Conservation (phyloP, 352 stramenopile species). For the Globisporangium cystogenes region DNA sequence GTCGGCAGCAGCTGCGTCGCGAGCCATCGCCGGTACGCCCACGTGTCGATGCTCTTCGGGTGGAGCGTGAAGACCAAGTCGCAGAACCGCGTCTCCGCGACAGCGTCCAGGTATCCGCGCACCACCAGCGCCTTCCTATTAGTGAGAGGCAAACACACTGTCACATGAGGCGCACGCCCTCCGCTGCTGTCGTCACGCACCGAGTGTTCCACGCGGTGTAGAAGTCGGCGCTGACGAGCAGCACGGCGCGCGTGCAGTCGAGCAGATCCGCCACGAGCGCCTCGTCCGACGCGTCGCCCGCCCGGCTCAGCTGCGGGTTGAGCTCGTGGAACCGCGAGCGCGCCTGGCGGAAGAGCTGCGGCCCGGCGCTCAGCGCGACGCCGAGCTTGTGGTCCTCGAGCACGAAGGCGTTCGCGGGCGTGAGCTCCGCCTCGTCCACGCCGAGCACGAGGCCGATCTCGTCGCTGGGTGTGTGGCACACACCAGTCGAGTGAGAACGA, state of each 20-base stretch:
- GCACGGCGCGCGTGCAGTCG: constrained; percentile 48
- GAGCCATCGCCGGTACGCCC: constrained; percentile 70
- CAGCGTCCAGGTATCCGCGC: constrained; percentile 26
- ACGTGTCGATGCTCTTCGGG: constrained; percentile 85
- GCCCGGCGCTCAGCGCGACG: constrained; percentile 48
- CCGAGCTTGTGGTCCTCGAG: constrained; percentile 76
- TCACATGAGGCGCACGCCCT: too few relatives aligned
- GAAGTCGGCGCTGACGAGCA: constrained; percentile 78
- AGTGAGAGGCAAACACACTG: too few relatives aligned
- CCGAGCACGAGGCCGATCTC: constrained; percentile 71
- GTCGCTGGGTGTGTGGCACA: constrained; percentile 29
- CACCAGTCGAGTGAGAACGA: neutral
- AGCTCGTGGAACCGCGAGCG: constrained; percentile 46
- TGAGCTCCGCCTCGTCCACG: constrained; percentile 35
- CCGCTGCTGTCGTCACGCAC: too few relatives aligned
- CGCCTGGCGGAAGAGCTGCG: constrained; percentile 47
- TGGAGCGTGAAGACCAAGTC: constrained; percentile 73
- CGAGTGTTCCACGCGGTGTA: constrained; percentile 84
- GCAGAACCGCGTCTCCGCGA: constrained; percentile 55
- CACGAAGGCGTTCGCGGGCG: constrained; percentile 50
- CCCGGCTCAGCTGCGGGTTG: constrained; percentile 18
- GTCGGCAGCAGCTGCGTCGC: constrained; percentile 24
- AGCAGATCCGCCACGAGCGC: constrained; percentile 26
- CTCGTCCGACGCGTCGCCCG: neutral
- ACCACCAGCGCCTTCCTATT: constrained; percentile 54